Evolutionary conservation across 2,329 filamentous ascomycete genomes (phyloP), one percentile per base, ranked within the genome.

Genomic region (Botrytis byssoidea): DNA sequence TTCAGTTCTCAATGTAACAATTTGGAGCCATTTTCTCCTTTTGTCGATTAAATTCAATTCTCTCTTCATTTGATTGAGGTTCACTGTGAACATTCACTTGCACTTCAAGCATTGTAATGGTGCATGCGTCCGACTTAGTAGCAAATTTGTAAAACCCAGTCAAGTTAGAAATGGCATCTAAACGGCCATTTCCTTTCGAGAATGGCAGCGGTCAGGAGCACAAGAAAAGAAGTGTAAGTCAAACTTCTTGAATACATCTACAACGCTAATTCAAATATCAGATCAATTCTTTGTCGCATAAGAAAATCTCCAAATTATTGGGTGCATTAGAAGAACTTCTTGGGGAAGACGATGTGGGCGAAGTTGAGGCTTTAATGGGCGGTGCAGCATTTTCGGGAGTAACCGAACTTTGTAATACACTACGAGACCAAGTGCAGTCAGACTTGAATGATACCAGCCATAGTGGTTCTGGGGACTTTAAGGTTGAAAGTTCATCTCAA

Each of bases 261-360:
- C 32, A 29, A 29, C 10, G 3, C 48, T 69, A 57, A 69, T 32
- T 42, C 18, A 25, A 25, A 5, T 57, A 70, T 25, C 55, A 61
- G 69, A 42, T 69, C 18, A 51, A 65, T n/a, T 51, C 57, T 40
- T 51, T 9, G 73, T 74, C 51, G 60, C 69, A 44, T 42, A 71
- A 74, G 51, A 79, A 79, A 63, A 72, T 79, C 32, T 69, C 73
- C 35, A 77, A 74, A 48, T 75, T 81, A 35, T 65, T 80, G n/a
- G 72, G 61, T 68, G 77, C 78, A 44, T 70, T 81, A 42, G 75
- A 80, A 55, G 77, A 79, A 12, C 71, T 74, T 29, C 70, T 80
- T 37, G 74, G 76, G 40, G 77, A 76, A 65, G 73, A 77, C 63
- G 74, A 63, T 29, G 68, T 69, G 55, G 73, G 76, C 44, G 76